Base-by-base conservation (phyloP, 2,329 filamentous ascomycete species). In the Neoascochyta sp. region DNA sequence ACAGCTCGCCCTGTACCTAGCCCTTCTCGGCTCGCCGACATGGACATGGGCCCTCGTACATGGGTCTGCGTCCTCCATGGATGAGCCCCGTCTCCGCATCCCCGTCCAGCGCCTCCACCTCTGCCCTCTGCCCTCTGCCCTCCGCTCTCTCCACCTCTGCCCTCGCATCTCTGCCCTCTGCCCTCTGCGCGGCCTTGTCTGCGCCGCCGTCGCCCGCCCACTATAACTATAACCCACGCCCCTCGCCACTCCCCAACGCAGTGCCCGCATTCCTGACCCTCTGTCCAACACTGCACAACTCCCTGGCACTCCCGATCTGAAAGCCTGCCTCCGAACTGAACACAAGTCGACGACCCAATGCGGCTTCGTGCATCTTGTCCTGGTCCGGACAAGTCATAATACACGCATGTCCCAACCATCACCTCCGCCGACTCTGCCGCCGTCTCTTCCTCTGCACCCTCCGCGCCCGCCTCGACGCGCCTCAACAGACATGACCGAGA, bases 401-500 rank as follows among this genome's bases (percentile, higher is more conserved):
- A 58, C 53, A 62, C 61, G 62, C 60, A 64, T 65, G 62, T 64
- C 62, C 57, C 59, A 62, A 58, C 57, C 57, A 61, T 52, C 51
- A 57, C 47, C 41, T 48, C 54, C 50, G 41, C 52, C 61, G 46
- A 56, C 63, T 52, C 63, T 63, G 36, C 47, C 63, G 41, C 53
- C 65, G 52, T 63, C 64, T 44, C 50, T 65, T 37, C 63, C 66
- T 59, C 60, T 63, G 34, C 48, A 43, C 50, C 45, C 47, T 45
- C 55, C 33, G 35, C 56, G 41, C 39, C n/a, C n/a, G n/a, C n/a
- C n/a, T n/a, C n/a, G n/a, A n/a, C n/a, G n/a, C n/a, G n/a, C n/a
- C n/a, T n/a, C n/a, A n/a, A n/a, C 55, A 54, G 56, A 55, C 36
- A 70, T 70, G 67, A 67, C 67, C 17, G 65, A 69, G 46, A 66